phyloP scores from a whole-genome alignment of 805 yeast genomes.

The Candida manassasensis region DNA sequence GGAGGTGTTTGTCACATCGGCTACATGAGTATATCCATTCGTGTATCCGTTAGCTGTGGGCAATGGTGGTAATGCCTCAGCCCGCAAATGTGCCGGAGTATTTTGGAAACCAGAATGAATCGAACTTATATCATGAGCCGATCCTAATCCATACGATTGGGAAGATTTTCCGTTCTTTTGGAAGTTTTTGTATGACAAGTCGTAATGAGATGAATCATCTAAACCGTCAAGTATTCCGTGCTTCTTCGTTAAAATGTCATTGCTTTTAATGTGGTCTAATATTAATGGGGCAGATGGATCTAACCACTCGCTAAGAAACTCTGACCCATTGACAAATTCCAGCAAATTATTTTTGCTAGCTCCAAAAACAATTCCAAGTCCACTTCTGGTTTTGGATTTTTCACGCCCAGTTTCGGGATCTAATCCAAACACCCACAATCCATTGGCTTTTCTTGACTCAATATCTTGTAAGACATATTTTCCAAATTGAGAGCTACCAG shows the following conservation, averaged over 20 bases:
- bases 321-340: constrained; percentile 21
- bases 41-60: constrained; percentile 2
- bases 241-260: background rate
- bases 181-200: constrained; percentile 3
- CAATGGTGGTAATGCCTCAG: constrained; percentile 2
- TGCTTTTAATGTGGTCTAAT: background rate
- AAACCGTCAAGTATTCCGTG: background rate
- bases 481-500: constrained; percentile 16
- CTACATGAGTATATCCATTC: constrained; percentile 6
- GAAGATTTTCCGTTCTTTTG: constrained; percentile 3
- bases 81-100: constrained; percentile 2
- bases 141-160: constrained; percentile 30
- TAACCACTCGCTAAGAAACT: constrained; percentile 24
- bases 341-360: constrained; percentile 6
- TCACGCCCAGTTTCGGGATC: constrained; percentile 10
- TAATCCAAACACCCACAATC: constrained; percentile 26
- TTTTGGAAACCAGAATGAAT: constrained; percentile 31
- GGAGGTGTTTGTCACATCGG: constrained; percentile 13
- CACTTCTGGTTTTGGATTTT: background rate
- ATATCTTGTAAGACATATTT: constrained; percentile 19
- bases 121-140: constrained; percentile 36
- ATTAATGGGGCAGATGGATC: constrained; percentile 20
- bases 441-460: constrained; percentile 18
- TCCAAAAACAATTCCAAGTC: constrained; percentile 2
- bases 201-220: constrained; percentile 7